Evolutionary conservation across 1,139 yeast species (phyloP).

Genomic region (Blastobotrys elegans): DNA sequence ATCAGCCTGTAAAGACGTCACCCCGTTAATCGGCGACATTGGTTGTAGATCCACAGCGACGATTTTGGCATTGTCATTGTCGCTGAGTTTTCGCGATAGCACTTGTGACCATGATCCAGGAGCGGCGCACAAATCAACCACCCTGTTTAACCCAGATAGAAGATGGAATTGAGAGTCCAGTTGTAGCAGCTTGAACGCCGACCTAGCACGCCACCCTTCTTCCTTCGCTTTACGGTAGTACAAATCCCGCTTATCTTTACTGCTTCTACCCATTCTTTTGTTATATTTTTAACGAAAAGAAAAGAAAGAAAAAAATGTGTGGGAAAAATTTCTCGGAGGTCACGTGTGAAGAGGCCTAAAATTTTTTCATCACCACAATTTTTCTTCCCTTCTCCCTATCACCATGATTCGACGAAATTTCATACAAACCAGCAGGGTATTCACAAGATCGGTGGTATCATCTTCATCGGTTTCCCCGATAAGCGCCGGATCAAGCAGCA

Average conservation of each 20-base stretch:
- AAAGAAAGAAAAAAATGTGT: background rate
- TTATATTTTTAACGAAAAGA: background rate
- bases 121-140: conserved; percentile 96
- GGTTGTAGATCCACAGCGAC: conserved; percentile 97
- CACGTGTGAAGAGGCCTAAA: background rate
- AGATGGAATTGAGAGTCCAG: conserved; percentile 83
- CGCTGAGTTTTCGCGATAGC: conserved; percentile 41
- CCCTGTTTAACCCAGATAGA: conserved; percentile 68
- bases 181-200: conserved; percentile 89
- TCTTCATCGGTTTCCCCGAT: conserved; percentile 8
- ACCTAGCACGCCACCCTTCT: conserved; percentile 95
- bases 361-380: too few species aligned
- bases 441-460: conserved; percentile 6
- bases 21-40: conserved; percentile 90
- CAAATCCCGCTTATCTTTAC: conserved; percentile 91
- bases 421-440: background rate
- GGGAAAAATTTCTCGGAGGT: background rate
- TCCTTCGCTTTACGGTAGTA: conserved; percentile 92
- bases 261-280: conserved; percentile 76
- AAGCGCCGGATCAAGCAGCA: conserved; percentile 4
- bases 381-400: background rate
- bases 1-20: conserved; percentile 88
- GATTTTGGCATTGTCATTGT: conserved; percentile 49
- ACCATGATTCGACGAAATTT: background rate
- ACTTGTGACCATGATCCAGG: conserved; percentile 99